These are phyloP conservation scores for Heteromeles arbutifolia DNA, from an alignment of 306 rosid genomes.

Conservation along the genomic window DNA sequence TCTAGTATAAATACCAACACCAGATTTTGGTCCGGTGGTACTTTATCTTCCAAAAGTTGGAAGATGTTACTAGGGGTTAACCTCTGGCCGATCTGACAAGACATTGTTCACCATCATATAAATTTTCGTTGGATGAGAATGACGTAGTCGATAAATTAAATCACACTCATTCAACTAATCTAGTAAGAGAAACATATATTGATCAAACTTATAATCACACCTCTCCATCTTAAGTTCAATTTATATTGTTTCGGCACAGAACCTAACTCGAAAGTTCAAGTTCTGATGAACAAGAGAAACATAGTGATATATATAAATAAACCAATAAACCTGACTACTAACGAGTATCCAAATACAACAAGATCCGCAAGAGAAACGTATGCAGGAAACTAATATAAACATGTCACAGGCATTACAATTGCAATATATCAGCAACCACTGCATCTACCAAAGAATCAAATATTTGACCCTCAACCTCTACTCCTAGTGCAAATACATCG, in stretches of 20 bases:
- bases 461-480: conserved; percentile 62
- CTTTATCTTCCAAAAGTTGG: no score
- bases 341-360: background rate
- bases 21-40: no score
- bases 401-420: conserved; percentile 13
- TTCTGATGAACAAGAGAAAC: background rate
- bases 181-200: no score
- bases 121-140: background rate
- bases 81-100: no score
- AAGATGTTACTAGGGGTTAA: no score
- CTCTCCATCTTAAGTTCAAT: background rate
- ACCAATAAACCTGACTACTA: conserved; percentile 1
- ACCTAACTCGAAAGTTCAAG: background rate
- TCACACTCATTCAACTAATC: no score
- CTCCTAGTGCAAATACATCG: conserved; percentile 53
- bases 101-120: no score
- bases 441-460: conserved; percentile 65
- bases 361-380: background rate
- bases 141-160: no score
- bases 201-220: background rate
- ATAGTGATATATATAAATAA: background rate
- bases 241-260: background rate
- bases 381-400: background rate
- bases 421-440: conserved; percentile 43
- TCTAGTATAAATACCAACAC: no score